Base-by-base conservation (phyloP, 768 basidiomycete genomes). In the Rhizopogon roseolus region DNA sequence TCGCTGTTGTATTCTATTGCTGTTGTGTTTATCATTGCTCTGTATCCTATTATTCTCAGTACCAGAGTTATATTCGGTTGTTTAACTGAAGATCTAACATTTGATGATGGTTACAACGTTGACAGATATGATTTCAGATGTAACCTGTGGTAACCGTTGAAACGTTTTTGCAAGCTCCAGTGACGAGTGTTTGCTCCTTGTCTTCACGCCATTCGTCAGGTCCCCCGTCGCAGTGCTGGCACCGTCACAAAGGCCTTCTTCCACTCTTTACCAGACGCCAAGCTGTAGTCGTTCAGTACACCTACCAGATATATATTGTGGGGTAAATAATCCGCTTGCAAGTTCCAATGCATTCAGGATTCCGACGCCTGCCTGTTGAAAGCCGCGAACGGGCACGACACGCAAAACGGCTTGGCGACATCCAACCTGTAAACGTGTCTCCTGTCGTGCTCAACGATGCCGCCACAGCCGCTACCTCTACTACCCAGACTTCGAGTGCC, bases 391-490 rank as follows among this genome's bases (percentile, higher is more conserved):
- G 66, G 69, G 67, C 50, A 40, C 62, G 57, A 52, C 69, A 69
- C 49, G 60, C 61, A 45, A 69, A 69, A 29, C 69, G 68, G 38
- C 56, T 69, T 32, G 69, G 65, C 2, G 57, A 69, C 29, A 65
- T 55, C 37, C 62, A 59, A 34, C 53, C 50, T 46, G 46, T 34
- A 22, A 1, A 5, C 13, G 53, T 49, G 25, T 41, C 38, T 19
- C 8, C 50, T 6, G 46, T 45, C 28, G 14, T 55, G 1, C 49
- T 59, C 14, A 1, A 16, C 19, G 41, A 6, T 13, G 32, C 16
- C 32, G 42, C 34, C 19, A 43, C 25, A 44, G 36, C 25, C 6
- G 16, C 45, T 41, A 46, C 54, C 14, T 55, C 54, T 16, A 22
- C 57, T 9, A 36, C 58, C 9, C 13, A 14, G 49, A 16, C n/a